Evolutionary conservation across 2,329 filamentous ascomycete genomes (phyloP).

Genomic region (Diaporthe sp.): DNA sequence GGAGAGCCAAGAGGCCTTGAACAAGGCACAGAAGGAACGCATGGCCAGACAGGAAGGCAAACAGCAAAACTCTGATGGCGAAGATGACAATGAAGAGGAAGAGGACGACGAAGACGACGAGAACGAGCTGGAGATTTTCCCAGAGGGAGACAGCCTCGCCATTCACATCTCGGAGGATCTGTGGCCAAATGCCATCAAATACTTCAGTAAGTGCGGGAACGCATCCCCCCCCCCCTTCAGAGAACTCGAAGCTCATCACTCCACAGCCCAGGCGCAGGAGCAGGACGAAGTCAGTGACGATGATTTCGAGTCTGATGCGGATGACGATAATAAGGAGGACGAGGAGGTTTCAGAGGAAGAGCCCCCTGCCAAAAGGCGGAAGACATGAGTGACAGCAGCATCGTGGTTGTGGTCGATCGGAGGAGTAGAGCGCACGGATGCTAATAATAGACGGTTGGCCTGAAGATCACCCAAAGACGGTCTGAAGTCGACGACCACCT

Average conservation of each 20-base stretch:
- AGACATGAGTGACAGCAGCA: conserved; percentile 47
- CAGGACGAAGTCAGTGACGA: conserved; percentile 75
- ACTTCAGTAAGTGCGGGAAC: conserved; percentile 79
- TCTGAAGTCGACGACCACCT: conserved; percentile 15
- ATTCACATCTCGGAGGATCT: conserved; percentile 87
- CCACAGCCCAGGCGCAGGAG: conserved; percentile 78
- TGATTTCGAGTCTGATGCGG: conserved; percentile 76
- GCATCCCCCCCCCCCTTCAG: not conserved
- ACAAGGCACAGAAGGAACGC: conserved; percentile 69
- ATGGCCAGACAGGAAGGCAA: conserved; percentile 66
- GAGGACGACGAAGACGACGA: conserved; percentile 74
- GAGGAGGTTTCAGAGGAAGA: conserved; percentile 57
- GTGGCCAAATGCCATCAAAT: conserved; percentile 89
- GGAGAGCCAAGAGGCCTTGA: conserved; percentile 75
- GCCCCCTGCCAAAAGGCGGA: conserved; percentile 59
- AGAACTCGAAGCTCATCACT: conserved; percentile 52
- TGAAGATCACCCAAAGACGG: conserved; percentile 29
- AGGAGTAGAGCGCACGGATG: conserved; percentile 15
- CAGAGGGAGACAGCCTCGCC: conserved; percentile 87
- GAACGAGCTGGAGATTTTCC: conserved; percentile 85
- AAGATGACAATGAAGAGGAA: conserved; percentile 58
- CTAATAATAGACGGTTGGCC: conserved; percentile 37
- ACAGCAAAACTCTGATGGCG: conserved; percentile 56
- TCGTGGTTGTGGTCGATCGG: not conserved
- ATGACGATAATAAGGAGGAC: conserved; percentile 68